These are phyloP conservation scores for Coleophoma crateriformis DNA, from an alignment of 2,329 filamentous ascomycete genomes.

Conservation along the genomic window DNA sequence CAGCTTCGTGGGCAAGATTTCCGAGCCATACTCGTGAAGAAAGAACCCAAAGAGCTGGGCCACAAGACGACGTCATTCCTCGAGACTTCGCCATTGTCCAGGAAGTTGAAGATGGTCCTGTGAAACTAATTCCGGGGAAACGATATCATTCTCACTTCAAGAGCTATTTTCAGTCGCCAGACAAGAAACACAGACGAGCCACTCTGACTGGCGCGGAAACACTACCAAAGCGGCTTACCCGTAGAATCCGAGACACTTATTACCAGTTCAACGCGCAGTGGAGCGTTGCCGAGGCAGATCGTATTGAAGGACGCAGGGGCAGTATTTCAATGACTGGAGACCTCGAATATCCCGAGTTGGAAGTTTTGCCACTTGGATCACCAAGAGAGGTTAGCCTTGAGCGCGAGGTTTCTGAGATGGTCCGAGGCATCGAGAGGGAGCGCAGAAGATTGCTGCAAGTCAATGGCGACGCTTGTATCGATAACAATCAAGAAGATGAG, in stretches of 20 bases:
- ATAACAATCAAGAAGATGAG: background rate
- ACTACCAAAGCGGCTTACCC: background rate
- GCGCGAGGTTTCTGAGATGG: background rate
- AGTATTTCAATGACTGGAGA: conserved; percentile 16
- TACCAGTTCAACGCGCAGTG: background rate
- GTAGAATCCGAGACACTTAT: background rate
- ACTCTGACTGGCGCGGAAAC: background rate
- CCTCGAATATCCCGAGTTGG: conserved; percentile 22
- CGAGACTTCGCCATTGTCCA: conserved; percentile 17
- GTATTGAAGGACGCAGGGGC: conserved; percentile 14
- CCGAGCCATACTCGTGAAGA: conserved; percentile 19
- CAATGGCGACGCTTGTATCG: conserved; percentile 3
- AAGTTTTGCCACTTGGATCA: conserved; percentile 14
- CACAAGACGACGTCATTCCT: conserved; percentile 9
- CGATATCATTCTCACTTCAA: too few relatives aligned
- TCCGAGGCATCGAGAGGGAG: background rate
- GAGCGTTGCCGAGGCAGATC: background rate
- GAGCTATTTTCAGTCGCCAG: too few relatives aligned
- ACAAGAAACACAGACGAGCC: background rate
- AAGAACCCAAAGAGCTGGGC: conserved; percentile 12
- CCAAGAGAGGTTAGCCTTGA: conserved; percentile 6
- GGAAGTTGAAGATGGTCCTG: background rate
- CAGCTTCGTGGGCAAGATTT: conserved; percentile 21
- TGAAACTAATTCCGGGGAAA: background rate
- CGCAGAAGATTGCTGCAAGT: conserved; percentile 1